Evolutionary conservation across 805 yeast species (phyloP), one percentile per base, ranked within the genome.

Genomic region (Starmerella potacharoeniae): DNA sequence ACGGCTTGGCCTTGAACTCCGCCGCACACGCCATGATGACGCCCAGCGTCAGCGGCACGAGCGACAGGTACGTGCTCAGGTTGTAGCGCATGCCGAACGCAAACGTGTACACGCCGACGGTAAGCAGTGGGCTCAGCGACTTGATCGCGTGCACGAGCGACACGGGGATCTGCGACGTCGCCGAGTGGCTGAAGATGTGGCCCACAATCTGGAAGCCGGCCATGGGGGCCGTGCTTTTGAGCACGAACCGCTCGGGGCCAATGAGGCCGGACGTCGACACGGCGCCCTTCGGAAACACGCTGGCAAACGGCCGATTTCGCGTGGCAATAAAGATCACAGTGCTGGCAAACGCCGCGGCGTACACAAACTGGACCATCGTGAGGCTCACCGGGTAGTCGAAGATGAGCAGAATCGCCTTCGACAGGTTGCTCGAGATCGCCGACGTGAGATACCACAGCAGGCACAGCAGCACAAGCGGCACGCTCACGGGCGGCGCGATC

Each of bases 131-230:
- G 35, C 95, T 83, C 40, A 91, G 73, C 1, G 96, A 93, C 71
- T 93, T 93, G 62, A 91, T 82, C 8, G 97, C 89, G 68, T 91
- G 97, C 22, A 93, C 97, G 60, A 90, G 72, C 5, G 96, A 86
- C n/a, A 93, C 96, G 0, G 96, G 96, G 51, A 93, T 86, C 58
- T 86, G 69, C 2, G 90, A 78, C 2, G 96, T 89, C n/a, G 97
- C 91, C 66, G 86, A 85, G 67, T 90, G 96, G 7, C 95, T 80
- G 13, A 95, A 80, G 58, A 90, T 81, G 69, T 91, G 97, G 22
- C 97, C 98, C 22, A 83, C 73, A 61, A 91, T 86, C 72, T 91
- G 97, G 71, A 91, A 93, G 58, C 82, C 73, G 7, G 97, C 97
- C 95, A 91, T 88, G 17, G 97, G 97, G 28, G 87, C 78, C 0